Conservation (phyloP, 2,329 filamentous ascomycete genomes). For the Thelonectria blattea region DNA sequence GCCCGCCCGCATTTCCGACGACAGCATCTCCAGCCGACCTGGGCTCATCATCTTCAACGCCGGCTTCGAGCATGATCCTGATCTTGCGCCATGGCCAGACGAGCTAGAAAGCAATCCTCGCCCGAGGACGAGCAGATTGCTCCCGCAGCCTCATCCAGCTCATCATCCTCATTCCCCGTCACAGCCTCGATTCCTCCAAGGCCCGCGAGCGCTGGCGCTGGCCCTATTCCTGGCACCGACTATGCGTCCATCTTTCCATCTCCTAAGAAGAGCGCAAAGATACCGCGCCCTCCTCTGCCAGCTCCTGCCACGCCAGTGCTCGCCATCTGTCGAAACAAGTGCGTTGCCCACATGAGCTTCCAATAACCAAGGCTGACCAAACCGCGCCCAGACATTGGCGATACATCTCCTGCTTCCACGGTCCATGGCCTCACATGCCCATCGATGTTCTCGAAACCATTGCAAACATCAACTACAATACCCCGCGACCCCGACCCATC, state of each 20-base stretch:
- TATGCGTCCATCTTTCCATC: not conserved
- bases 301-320: conserved; percentile 25
- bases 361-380: conserved; percentile 16
- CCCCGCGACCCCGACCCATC: conserved; percentile 76
- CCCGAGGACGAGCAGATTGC: conserved; percentile 25
- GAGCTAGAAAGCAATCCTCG: conserved; percentile 57
- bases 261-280: conserved; percentile 25
- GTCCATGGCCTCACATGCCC: conserved; percentile 81
- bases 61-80: not conserved
- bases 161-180: not conserved
- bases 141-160: not conserved
- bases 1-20: not conserved
- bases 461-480: conserved; percentile 80
- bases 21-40: not conserved
- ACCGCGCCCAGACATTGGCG: conserved; percentile 72
- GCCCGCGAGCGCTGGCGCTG: conserved; percentile 6
- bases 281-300: conserved; percentile 16
- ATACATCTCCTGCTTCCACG: conserved; percentile 83
- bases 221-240: not conserved
- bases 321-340: conserved; percentile 69
- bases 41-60: not conserved
- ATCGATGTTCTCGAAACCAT: conserved; percentile 80
- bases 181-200: not conserved
- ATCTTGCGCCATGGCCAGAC: conserved; percentile 50
- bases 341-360: conserved; percentile 42